Evolutionary conservation across 345 rosid species (phyloP), one percentile per base, ranked within the genome.

Genomic region (Citrus mangshanensis): DNA sequence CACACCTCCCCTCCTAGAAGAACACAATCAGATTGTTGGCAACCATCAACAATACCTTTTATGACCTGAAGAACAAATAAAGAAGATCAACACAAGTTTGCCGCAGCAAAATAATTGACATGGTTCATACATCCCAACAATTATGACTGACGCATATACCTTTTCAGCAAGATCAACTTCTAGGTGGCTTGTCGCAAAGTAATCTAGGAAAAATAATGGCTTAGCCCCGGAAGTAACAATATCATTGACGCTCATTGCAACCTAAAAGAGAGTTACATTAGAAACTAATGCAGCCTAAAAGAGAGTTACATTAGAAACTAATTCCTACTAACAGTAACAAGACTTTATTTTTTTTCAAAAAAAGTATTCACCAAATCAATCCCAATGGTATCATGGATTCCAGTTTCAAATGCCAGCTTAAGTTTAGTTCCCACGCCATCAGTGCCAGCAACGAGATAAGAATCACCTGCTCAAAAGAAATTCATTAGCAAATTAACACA

Each of bases 381-480:
- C 84, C 99, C 99, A 68, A 96, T 91, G 24, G 98, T 96, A 12
- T 96, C 93, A 55, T 96, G 98, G 63, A 88, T 87, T 71, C 95
- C 98, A 21, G 95, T 91, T 81, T 96, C 98, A 79, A 96, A 96
- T 27, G 98, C 98, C 67, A 96, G 88, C 77, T 96, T 96, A 54
- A 96, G 88, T 80, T 96, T 96, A 46, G 99, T 96, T 67, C 99
- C 99, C n/a, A 93, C 99, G 77, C 99, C 99, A 89, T 96, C 99
- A 0, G 98, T 93, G 5, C 99, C 99, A 40, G 98, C 98, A 69
- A 94, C 98, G 40, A 93, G 98, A 75, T 80, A 96, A 2, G 91
- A 88, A 86, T 96, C 98, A 62, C 98, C 98, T 94, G 89, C 49
- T 32, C 70, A 69, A 28, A 21, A 12, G 27, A 75, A 82, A 4